Conservation (phyloP, 2,329 filamentous ascomycete species). For the Aspergillus novoparasiticus region DNA sequence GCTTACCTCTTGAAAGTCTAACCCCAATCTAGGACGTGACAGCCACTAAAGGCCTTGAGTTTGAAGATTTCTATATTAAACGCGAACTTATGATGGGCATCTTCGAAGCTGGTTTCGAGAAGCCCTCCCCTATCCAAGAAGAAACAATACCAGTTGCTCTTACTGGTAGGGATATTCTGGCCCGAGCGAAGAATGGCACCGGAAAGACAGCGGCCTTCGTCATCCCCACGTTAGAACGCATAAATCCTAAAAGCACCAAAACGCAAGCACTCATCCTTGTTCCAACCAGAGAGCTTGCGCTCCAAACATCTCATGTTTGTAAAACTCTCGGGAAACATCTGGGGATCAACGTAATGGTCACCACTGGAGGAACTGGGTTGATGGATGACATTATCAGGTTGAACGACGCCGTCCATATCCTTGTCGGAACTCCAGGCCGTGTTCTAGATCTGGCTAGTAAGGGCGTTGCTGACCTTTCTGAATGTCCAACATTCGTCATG, state of each 20-base stretch:
- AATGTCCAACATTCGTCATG: conserved; percentile 99
- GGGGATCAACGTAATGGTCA: conserved; percentile 98
- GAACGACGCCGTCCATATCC: conserved; percentile 92
- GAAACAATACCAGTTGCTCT: conserved; percentile 96
- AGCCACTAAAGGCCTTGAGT: conserved; percentile 94
- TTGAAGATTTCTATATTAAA: conserved; percentile 95
- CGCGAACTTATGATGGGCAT: conserved; percentile 97
- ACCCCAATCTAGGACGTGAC: conserved; percentile 77
- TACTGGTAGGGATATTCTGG: conserved; percentile 91
- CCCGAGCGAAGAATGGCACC: conserved; percentile 96
- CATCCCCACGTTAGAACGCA: conserved; percentile 90
- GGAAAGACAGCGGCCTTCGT: conserved; percentile 98
- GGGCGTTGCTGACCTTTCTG: conserved; percentile 91
- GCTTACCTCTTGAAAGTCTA: conserved; percentile 20
- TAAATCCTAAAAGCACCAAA: conserved; percentile 95
- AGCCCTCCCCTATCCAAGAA: conserved; percentile 98
- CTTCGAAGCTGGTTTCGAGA: conserved; percentile 98
- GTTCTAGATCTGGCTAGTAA: conserved; percentile 96
- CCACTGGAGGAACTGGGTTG: conserved; percentile 90
- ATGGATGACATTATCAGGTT: conserved; percentile 96
- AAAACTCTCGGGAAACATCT: conserved; percentile 98
- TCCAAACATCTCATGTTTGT: conserved; percentile 99
- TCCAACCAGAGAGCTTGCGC: conserved; percentile 91
- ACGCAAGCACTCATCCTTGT: conserved; percentile 96
- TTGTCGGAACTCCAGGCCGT: conserved; percentile 94